Conservation (phyloP, 2,329 filamentous ascomycete genomes). For the Ilyonectria robusta region DNA sequence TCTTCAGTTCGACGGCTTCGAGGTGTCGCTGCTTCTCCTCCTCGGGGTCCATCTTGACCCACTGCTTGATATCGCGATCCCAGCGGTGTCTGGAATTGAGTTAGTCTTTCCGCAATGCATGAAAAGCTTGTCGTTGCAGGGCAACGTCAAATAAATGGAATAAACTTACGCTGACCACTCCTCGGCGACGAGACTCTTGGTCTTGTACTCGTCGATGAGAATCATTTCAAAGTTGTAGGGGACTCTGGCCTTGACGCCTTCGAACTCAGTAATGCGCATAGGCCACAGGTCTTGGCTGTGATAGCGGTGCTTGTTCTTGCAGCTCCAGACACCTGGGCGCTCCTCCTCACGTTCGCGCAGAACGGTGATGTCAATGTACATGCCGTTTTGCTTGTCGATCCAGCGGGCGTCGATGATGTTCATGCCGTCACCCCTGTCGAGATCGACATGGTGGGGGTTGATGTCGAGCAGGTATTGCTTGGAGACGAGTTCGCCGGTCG, state of each 20-base stretch:
- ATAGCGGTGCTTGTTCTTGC: conserved; percentile 86
- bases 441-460: conserved; percentile 77
- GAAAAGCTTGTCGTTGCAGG: background rate
- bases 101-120: conserved; percentile 33
- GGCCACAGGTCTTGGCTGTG: conserved; percentile 80
- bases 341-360: conserved; percentile 75
- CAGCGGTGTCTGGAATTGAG: conserved; percentile 68
- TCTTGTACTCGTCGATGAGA: conserved; percentile 75
- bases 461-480: conserved; percentile 80
- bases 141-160: conserved; percentile 19
- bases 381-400: conserved; percentile 82
- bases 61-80: conserved; percentile 70
- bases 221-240: conserved; percentile 79
- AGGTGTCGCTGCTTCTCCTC: conserved; percentile 44
- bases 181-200: conserved; percentile 72
- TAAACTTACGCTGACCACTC: conserved; percentile 72
- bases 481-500: conserved; percentile 55
- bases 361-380: conserved; percentile 89
- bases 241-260: conserved; percentile 78
- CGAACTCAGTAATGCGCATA: conserved; percentile 80
- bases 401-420: conserved; percentile 90
- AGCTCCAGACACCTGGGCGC: conserved; percentile 78
- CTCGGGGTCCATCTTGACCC: conserved; percentile 63
- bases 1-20: conserved; percentile 46
- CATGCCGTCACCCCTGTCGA: conserved; percentile 74